Base-by-base conservation (phyloP, 2,329 filamentous ascomycete genomes). In the Fusarium sp. region DNA sequence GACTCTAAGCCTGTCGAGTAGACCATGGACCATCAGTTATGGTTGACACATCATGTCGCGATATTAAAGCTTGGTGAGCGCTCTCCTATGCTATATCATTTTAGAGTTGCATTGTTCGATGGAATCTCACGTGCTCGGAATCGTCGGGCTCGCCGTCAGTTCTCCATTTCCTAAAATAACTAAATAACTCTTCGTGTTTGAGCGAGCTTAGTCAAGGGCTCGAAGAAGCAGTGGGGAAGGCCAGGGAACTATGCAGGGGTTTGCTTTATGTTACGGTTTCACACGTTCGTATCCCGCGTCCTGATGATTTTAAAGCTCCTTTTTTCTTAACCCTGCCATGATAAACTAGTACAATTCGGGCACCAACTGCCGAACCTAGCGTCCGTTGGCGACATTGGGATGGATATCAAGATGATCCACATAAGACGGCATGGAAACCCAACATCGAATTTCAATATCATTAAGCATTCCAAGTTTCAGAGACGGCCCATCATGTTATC, bases 401-500 rank as follows among this genome's bases (percentile, higher is more conserved):
- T 34, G 24, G 24, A 16, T 34, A 45, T 27, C 56, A 24, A 7
- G 34, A 38, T 20, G 58, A 29, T 29, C 34, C 27, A 40, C 22
- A 62, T 47, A 62, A 47, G 31, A 31, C 37, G 37, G 13, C 22
- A 31, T 61, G 37, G 38, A 47, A 62, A 47, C 37, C 40, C 38
- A 62, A 22, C 58, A 35, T 47, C 24, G 20, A 18, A 34, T 42
- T 27, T 60, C 14, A 13, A 60, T 16, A 47, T 50, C 37, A 62
- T 34, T 34, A 27, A 45, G 40, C 16, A 13, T 42, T 38, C 37
- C 34, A 29, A 56, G 9, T n/a, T 56, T 22, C 18, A 62, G 14
- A 62, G 31, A 45, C 38, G 38, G 38, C 34, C n/a, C 59, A 50
- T 35, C 18, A 62, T 62, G 59, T n/a, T 47, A 62, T 47, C 59